These are phyloP conservation scores for Talaromyces ruber DNA, from an alignment of 495 filamentous ascomycete species.

Conservation along the genomic window DNA sequence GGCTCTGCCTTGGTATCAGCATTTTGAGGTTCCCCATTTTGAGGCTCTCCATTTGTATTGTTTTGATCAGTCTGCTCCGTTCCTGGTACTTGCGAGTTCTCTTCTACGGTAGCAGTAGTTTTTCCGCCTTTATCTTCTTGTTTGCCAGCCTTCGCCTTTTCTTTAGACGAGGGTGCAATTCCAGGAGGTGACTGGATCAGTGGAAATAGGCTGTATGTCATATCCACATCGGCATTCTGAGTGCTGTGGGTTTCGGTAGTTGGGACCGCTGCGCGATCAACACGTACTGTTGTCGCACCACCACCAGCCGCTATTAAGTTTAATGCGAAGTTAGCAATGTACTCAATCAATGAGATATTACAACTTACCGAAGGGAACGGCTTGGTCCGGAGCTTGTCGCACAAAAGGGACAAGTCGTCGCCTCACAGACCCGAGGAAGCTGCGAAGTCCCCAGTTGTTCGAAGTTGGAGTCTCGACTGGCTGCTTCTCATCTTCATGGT, in stretches of 20 bases:
- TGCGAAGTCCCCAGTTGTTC: constrained; percentile 3
- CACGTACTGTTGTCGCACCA: background rate
- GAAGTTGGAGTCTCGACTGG: background rate
- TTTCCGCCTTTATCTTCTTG: background rate
- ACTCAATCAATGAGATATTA: background rate
- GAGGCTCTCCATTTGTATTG: background rate
- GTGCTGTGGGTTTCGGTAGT: background rate
- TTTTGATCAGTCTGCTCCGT: background rate
- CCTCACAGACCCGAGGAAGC: background rate
- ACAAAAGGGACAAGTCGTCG: constrained; percentile 3
- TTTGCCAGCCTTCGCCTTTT: background rate
- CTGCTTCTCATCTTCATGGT: background rate
- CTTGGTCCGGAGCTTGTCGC: background rate
- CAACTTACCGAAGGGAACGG: constrained; percentile 6
- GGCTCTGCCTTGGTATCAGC: background rate
- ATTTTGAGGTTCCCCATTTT: background rate
- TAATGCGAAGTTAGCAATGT: constrained; percentile 1
- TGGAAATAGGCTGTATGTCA: constrained; percentile 4
- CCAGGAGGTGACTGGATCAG: background rate
- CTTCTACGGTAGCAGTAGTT: background rate
- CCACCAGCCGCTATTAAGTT: background rate
- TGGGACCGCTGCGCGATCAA: background rate
- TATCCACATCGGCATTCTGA: background rate
- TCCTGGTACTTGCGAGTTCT: background rate
- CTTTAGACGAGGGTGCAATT: background rate